Percentiles rank a stretch among this genome's conserved stretches.
These are phyloP conservation scores for Drechslerella coelobrocha DNA, from an alignment of 2,329 filamentous ascomycete species.

Conservation along the genomic window DNA sequence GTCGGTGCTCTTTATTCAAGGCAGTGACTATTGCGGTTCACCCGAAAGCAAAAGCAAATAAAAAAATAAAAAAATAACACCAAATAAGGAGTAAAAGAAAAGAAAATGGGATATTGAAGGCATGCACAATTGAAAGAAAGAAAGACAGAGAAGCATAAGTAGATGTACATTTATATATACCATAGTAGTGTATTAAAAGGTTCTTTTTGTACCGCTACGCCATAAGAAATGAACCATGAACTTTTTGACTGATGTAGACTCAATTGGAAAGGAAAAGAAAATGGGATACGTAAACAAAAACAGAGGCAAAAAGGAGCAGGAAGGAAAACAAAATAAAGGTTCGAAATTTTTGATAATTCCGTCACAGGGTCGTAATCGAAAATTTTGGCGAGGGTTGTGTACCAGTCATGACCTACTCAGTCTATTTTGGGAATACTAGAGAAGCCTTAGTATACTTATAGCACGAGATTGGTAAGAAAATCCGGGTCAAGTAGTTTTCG, in stretches of 20 bases:
- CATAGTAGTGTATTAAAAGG: neutral
- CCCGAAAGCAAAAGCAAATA: too few relatives aligned
- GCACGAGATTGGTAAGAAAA: too few relatives aligned
- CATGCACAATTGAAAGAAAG: neutral
- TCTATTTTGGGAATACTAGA: too few relatives aligned
- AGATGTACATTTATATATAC: neutral
- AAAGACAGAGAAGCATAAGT: neutral
- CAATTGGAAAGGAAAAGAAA: neutral
- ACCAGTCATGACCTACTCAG: too few relatives aligned
- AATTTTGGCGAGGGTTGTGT: too few relatives aligned
- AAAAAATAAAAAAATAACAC: too few relatives aligned
- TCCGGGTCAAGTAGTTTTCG: neutral
- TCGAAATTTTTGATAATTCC: too few relatives aligned
- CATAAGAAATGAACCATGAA: neutral
- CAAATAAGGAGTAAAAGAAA: neutral
- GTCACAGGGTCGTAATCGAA: neutral
- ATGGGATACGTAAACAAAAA: neutral
- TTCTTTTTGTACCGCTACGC: neutral
- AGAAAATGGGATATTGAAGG: neutral
- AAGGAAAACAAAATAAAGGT: neutral
- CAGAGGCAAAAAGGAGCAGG: neutral
- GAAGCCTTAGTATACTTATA: too few relatives aligned
- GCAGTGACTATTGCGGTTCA: too few relatives aligned
- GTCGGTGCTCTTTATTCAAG: too few relatives aligned
- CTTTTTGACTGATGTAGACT: neutral